These are phyloP conservation scores for Phyllosticta capitalensis DNA, from an alignment of 2,329 filamentous ascomycete species.

Conservation along the genomic window DNA sequence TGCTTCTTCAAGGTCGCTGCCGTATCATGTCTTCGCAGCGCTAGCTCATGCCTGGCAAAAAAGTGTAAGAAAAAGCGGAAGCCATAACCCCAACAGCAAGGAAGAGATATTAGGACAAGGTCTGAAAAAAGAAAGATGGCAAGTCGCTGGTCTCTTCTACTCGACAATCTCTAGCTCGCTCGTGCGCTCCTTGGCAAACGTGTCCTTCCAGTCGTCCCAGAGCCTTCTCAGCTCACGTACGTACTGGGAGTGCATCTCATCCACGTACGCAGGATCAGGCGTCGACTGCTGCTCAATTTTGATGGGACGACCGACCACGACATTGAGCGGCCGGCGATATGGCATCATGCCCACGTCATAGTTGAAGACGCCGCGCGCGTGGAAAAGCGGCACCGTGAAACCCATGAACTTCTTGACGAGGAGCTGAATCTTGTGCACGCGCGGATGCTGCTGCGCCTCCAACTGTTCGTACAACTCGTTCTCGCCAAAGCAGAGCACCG, in stretches of 20 bases:
- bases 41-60: background rate
- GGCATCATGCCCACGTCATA: constrained; percentile 97
- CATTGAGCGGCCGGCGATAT: constrained; percentile 76
- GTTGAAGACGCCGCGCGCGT: constrained; percentile 89
- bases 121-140: too few species aligned
- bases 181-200: constrained; percentile 54
- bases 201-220: constrained; percentile 71
- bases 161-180: constrained; percentile 60
- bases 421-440: constrained; percentile 73
- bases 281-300: constrained; percentile 53
- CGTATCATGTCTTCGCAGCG: background rate
- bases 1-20: background rate
- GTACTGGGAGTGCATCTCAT: constrained; percentile 71
- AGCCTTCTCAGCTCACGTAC: constrained; percentile 62
- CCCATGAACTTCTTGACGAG: constrained; percentile 76
- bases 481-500: constrained; percentile 86
- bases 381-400: constrained; percentile 84
- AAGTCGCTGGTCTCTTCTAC: constrained; percentile 22
- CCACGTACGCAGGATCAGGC: constrained; percentile 66
- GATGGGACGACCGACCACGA: constrained; percentile 81
- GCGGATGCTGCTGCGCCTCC: constrained; percentile 63
- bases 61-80: background rate
- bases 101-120: too few species aligned
- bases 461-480: constrained; percentile 94
- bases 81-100: too few species aligned